Evolutionary conservation across 257 asterid species (phyloP).

Genomic region (Eucommia ulmoides): DNA sequence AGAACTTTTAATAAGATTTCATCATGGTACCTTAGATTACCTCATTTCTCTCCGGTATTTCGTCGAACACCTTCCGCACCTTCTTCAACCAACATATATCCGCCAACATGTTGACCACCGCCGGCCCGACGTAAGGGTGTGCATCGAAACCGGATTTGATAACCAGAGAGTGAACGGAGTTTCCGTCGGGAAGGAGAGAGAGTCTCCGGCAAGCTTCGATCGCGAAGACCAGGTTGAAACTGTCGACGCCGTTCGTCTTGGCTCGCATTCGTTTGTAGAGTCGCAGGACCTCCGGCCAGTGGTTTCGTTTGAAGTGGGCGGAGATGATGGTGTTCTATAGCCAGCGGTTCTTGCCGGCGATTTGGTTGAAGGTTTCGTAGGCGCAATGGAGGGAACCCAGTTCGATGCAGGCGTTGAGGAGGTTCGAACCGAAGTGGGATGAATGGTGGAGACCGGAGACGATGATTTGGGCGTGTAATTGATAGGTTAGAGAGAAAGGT

Average conservation of each 20-base stretch:
- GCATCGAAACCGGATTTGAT: background rate
- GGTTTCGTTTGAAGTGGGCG: background rate
- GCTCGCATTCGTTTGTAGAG: background rate
- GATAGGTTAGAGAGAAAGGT: background rate
- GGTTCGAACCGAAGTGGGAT: background rate
- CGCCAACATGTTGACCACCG: background rate
- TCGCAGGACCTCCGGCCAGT: background rate
- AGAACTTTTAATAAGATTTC: background rate
- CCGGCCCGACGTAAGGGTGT: background rate
- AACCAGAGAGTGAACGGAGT: background rate
- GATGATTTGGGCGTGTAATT: background rate
- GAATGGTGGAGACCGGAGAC: background rate
- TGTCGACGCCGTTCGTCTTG: background rate
- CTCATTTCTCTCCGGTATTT: background rate
- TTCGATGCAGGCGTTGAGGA: background rate
- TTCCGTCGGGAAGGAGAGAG: background rate
- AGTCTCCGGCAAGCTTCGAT: background rate
- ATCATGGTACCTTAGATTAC: background rate
- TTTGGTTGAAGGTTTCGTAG: background rate
- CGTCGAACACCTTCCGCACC: background rate
- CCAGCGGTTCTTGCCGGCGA: background rate
- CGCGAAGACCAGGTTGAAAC: background rate
- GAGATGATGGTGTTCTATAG: background rate
- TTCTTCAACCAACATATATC: background rate
- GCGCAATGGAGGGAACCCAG: background rate